Conservation (phyloP, 2,329 filamentous ascomycete species). For the Phaeoacremonium minimum region DNA sequence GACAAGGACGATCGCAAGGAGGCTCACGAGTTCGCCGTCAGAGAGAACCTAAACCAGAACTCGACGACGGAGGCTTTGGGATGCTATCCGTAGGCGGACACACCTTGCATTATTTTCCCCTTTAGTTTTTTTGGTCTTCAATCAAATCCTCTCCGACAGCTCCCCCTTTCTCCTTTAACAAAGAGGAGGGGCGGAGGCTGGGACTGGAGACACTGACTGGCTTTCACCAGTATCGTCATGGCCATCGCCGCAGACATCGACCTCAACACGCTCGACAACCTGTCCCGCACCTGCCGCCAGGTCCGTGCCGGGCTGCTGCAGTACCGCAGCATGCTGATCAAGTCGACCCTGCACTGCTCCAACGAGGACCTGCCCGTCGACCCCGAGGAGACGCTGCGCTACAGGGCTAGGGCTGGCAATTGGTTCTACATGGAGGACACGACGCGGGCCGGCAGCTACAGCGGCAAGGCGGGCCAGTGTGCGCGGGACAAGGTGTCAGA, state of each 20-base stretch:
- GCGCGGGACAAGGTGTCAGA: constrained; percentile 83
- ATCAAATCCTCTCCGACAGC: constrained; percentile 15
- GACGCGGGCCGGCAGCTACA: constrained; percentile 37
- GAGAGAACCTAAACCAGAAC: constrained; percentile 50
- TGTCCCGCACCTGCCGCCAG: constrained; percentile 77
- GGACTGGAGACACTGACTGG: constrained; percentile 10
- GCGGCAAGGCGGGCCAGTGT: constrained; percentile 71
- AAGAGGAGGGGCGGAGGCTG: constrained; percentile 7
- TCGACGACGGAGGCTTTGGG: constrained; percentile 58
- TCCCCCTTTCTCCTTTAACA: constrained; percentile 10
- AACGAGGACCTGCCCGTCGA: constrained; percentile 61
- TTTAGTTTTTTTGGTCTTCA: constrained; percentile 7
- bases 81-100: constrained; percentile 62
- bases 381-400: constrained; percentile 51
- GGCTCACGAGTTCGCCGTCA: constrained; percentile 16
- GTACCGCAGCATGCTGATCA: constrained; percentile 69
- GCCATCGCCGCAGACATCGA: constrained; percentile 76
- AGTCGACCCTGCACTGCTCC: constrained; percentile 72
- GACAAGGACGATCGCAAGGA: constrained; percentile 11
- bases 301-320: constrained; percentile 75
- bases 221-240: constrained; percentile 61
- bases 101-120: constrained; percentile 16
- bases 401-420: constrained; percentile 52
- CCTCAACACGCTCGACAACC: constrained; percentile 78
- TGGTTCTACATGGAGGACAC: constrained; percentile 57